Base-by-base conservation (phyloP, 805 yeast genomes). In the Wickerhamomyces chaumierensis region DNA sequence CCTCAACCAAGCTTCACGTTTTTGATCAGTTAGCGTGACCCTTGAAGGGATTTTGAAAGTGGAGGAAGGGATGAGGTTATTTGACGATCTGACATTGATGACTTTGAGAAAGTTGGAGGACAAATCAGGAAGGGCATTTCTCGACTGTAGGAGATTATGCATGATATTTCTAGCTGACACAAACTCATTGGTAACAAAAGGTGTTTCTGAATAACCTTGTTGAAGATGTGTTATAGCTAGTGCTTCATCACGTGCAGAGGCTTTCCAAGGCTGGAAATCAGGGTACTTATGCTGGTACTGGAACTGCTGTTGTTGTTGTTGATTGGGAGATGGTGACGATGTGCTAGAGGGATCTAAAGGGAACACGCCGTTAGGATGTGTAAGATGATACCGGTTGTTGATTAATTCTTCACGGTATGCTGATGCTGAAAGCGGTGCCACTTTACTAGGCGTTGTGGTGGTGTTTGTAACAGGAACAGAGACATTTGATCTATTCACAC, bases 1-100 rank as follows among this genome's bases (percentile, higher is more conserved):
- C 38, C 70, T 71, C 35, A 90, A 63, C 98, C 98, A 90, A 2
- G 77, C 65, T 43, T 85, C 95, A 42, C 80, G 71, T 54, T 84
- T 83, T 52, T 78, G 81, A 42, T 88, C 95, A 0, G 96, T 88
- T 23, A 90, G 58, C 0, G 96, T 90, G 20, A 90, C 95, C 45
- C 96, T 65, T 12, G 94, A 88, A 1, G 95, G 95, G 5, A 90
- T 83, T 45, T 74, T 78, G 61, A 77, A 84, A 5, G 75, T 66
- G 3, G 78, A 63, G 11, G 69, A 60, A 3, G 60, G 55, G 13
- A 77, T 61, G 34, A 65, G 62, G 48, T 70, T 71, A 41, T 65
- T 54, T 18, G 62, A 53, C 20, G 67, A 61, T 28, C 80, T 63
- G 33, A 63, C 57, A n/a, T 63, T 61, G 47, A 75, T 61, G 4